phyloP scores from a whole-genome alignment of 192 early-diverging fungal genomes.

The Mortierella hygrophila region DNA sequence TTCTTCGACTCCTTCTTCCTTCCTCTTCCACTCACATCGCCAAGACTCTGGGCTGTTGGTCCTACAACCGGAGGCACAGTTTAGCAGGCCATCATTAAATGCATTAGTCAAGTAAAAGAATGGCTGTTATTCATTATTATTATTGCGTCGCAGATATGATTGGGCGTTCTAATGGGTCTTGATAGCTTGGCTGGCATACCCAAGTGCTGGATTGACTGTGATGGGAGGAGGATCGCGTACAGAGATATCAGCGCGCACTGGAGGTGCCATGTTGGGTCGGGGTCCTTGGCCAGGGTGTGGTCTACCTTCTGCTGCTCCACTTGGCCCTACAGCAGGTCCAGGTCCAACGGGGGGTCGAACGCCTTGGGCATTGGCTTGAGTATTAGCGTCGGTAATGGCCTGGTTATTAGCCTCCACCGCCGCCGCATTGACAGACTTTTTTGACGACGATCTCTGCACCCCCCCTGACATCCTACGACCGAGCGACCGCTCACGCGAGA shows the following conservation, averaged over 20 bases:
- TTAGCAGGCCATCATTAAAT: neutral
- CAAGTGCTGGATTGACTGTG: neutral
- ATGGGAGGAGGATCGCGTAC: neutral
- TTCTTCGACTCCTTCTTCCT: neutral
- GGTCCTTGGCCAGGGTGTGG: neutral
- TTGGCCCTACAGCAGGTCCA: neutral
- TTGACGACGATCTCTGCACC: constrained; percentile 7
- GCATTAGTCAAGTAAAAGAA: neutral
- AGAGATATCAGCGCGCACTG: neutral
- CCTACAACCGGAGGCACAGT: neutral
- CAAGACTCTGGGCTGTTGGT: neutral
- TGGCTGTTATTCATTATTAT: neutral
- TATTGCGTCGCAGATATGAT: neutral
- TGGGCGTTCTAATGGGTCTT: neutral
- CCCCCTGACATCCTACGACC: constrained; percentile 17
- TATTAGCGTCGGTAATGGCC: constrained; percentile 16
- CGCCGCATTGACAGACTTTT: neutral
- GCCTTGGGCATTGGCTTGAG: constrained; percentile 12
- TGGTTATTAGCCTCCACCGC: neutral
- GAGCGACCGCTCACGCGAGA: constrained; percentile 28
- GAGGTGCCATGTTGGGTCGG: neutral
- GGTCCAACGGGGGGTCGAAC: neutral
- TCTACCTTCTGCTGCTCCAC: neutral
- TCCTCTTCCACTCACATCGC: neutral
- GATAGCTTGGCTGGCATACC: neutral